Evolutionary conservation across 2,329 filamentous ascomycete species (phyloP), one percentile per base, ranked within the genome.

Genomic region (Leptodontidium sp.): DNA sequence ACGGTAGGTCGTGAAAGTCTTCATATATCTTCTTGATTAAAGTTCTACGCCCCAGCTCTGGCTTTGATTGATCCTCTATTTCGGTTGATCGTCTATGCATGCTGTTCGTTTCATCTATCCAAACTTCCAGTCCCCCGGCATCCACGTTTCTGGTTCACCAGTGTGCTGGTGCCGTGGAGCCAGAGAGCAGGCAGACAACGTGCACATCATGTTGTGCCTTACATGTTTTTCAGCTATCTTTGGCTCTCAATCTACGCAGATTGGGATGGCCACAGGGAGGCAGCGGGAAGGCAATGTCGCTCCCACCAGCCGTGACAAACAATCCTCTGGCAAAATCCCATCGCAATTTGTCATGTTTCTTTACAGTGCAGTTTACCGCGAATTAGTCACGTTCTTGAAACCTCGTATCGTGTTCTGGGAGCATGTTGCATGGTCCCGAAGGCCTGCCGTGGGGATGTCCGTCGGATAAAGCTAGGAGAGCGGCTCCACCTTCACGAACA

Each of bases 381-480:
- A 62, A 49, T 35, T 50, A 35, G 32, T 62, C 59, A 62, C 17
- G 11, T 53, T 29, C 47, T 35, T 45, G 26, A 11, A 21, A 65
- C 26, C 52, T 65, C 38, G 38, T 58, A 47, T 45, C 12, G 38
- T 45, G 38, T 29, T 45, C 21, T 65, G 24, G 52, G 45, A 52
- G 15, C 26, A 29, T 57, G 24, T 59, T 40, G 49, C 47, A 45
- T 43, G 50, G 61, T 55, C n/a, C 59, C 50, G 59, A 58, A 64
- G 32, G 59, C 35, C 59, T 47, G 17, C 59, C 49, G 49, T 68
- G 65, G 63, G 70, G 70, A 71, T 68, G 68, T 71, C 70, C 70
- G 70, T 32, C 70, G 68, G 70, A 70, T 64, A 59, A 66, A 66
- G 40, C 38, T 38, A 43, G 38, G 17, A 67, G 38, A 32, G 67